Evolutionary conservation across 345 rosid species (phyloP).

Genomic region (Gossypium herbaceum): DNA sequence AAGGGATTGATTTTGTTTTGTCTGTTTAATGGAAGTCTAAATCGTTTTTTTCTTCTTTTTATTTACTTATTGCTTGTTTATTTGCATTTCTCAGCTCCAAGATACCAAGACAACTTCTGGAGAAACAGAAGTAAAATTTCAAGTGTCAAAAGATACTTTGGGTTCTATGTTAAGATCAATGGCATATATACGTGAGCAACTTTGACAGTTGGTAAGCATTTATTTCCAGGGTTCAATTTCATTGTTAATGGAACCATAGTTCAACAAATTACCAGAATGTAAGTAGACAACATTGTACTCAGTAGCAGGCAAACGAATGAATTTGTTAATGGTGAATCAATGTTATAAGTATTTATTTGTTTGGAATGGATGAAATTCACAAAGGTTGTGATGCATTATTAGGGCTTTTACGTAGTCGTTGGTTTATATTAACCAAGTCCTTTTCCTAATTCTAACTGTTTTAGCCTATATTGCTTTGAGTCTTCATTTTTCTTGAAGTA

Average conservation of each 20-base stretch:
- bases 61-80: neutral
- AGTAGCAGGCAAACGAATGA: neutral
- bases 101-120: conserved; percentile 49
- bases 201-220: conserved; percentile 39
- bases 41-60: too few relatives aligned
- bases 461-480: neutral
- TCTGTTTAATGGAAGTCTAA: too few relatives aligned
- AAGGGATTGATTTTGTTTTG: too few relatives aligned
- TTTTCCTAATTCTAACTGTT: neutral
- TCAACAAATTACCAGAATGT: conserved; percentile 6
- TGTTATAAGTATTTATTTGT: neutral
- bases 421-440: neutral
- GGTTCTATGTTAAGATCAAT: conserved; percentile 64
- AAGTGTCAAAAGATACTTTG: conserved; percentile 56
- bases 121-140: conserved; percentile 61
- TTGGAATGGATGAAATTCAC: neutral
- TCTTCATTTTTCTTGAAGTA: too few relatives aligned
- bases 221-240: neutral
- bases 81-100: conserved; percentile 43
- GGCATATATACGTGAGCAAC: conserved; percentile 55
- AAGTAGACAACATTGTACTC: neutral
- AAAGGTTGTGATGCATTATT: neutral
- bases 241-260: neutral
- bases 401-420: neutral
- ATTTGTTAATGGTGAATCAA: neutral